Evolutionary conservation across 495 filamentous ascomycete species (phyloP), one percentile per base, ranked within the genome.

Genomic region (Mytilinidion resinicola): DNA sequence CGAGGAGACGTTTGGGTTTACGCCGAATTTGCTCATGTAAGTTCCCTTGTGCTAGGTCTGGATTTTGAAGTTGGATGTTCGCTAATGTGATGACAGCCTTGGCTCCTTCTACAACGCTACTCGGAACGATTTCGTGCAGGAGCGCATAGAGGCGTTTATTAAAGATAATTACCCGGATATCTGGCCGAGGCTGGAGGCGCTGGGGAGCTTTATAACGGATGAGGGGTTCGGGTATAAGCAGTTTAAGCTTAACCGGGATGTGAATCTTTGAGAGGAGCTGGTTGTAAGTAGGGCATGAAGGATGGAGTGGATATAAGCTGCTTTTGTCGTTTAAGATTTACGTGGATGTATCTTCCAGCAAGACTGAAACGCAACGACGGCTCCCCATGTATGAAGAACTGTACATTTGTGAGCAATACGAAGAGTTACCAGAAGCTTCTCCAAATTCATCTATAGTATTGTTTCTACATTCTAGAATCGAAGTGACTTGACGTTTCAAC

Each of bases 21-120:
- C 72, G 64, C 86, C 87, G 1, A 85, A 85, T 64, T 69, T 74
- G 46, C 78, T 83, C 59, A 83, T 85, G 91, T 96, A 73, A 82
- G 89, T 85, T 42, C 55, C 37, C 49, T 57, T 15, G 60, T 30
- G 25, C 35, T 15, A 36, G 9, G 33, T 12, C 30, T 56, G 37
- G 38, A 30, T 12, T 21, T 62, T 69, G 54, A 69, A 51, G 39
- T 30, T n/a, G 11, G 35, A 38, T 67, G 38, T 65, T 76, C 56
- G 74, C 55, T 39, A 33, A 59, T 10, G 17, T 20, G 0, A 34
- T 25, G 30, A 38, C 38, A 91, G 88, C 33, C 72, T 92, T 46
- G 87, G 83, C 14, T 76, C 83, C 10, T 78, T 91, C 55, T 91
- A 86, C 66, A 92, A 91, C 62, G 85, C 82, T 1, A 77, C 86